A percentile compares a stretch with the other conserved stretches of the same genome.
Evolutionary conservation across 768 basidiomycete species (phyloP).

Genomic region (Agaricus sinodeliciosus): DNA sequence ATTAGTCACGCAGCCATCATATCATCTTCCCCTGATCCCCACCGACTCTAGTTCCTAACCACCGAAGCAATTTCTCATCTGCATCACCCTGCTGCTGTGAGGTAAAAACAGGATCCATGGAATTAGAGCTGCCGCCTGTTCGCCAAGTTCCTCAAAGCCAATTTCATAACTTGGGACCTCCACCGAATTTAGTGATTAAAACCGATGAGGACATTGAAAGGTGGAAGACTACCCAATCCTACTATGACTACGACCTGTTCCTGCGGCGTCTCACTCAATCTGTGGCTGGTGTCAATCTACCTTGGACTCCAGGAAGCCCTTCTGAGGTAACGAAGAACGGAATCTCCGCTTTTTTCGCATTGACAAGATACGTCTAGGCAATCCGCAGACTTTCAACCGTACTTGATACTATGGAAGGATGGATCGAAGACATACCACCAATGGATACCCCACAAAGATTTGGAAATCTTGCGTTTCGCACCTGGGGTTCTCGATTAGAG

Average conservation of each 20-base stretch:
- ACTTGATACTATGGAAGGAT: slow-evolving; percentile 58
- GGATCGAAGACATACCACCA: slow-evolving; percentile 82
- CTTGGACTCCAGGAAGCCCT: slow-evolving; percentile 26
- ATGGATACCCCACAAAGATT: slow-evolving; percentile 73
- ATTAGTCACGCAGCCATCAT: slow-evolving; percentile 5
- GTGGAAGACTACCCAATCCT: slow-evolving; percentile 73
- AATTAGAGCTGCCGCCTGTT: slow-evolving; percentile 11
- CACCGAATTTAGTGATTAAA: slow-evolving; percentile 52
- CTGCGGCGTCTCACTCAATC: slow-evolving; percentile 71
- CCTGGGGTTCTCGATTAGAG: slow-evolving; percentile 74
- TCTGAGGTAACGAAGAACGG: slow-evolving; percentile 26
- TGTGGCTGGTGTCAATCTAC: slow-evolving; percentile 59
- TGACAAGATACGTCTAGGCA: slow-evolving; percentile 28
- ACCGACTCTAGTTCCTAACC: background rate
- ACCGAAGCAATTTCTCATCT: background rate
- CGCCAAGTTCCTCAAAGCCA: slow-evolving; percentile 21
- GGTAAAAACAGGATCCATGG: background rate
- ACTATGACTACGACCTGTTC: slow-evolving; percentile 69
- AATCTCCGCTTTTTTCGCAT: background rate
- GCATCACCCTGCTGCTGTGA: background rate
- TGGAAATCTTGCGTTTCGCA: slow-evolving; percentile 87
- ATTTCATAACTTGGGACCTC: slow-evolving; percentile 13
- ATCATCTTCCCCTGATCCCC: background rate
- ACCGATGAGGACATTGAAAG: slow-evolving; percentile 63
- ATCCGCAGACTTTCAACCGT: slow-evolving; percentile 43